Evolutionary conservation across 2,329 filamentous ascomycete genomes (phyloP).

Genomic region (Rutstroemia sp.): DNA sequence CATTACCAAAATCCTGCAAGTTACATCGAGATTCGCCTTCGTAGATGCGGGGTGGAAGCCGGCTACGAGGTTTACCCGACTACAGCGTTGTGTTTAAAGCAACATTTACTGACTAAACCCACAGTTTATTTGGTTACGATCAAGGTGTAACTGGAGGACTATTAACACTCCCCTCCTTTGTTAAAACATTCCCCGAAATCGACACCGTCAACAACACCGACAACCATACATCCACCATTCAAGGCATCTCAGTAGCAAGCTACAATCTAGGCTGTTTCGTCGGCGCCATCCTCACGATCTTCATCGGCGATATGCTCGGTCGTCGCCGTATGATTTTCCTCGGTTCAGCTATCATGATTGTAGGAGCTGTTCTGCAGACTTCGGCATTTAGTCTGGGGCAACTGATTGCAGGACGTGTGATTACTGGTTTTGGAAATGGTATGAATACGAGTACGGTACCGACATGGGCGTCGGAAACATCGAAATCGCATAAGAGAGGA

Average conservation of each 20-base stretch:
- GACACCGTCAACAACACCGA: slow-evolving; percentile 7
- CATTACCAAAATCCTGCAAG: neutral
- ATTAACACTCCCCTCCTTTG: slow-evolving; percentile 28
- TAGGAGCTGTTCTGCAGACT: slow-evolving; percentile 24
- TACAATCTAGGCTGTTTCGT: slow-evolving; percentile 42
- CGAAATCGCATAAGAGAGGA: slow-evolving; percentile 9
- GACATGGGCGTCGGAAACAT: slow-evolving; percentile 13
- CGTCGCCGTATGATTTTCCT: slow-evolving; percentile 22
- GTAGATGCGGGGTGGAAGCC: too few relatives aligned
- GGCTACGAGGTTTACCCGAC: neutral
- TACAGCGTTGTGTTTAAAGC: neutral
- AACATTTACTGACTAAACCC: neutral
- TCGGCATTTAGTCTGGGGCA: slow-evolving; percentile 46
- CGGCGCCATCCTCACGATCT: slow-evolving; percentile 31
- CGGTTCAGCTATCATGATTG: slow-evolving; percentile 19
- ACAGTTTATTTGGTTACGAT: slow-evolving; percentile 39
- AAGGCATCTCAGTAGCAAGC: slow-evolving; percentile 6
- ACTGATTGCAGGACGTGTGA: slow-evolving; percentile 56
- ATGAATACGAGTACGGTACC: slow-evolving; percentile 39
- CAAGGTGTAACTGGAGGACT: slow-evolving; percentile 32
- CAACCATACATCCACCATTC: slow-evolving; percentile 4
- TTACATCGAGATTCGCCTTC: neutral
- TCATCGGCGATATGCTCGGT: slow-evolving; percentile 32
- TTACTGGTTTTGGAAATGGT: slow-evolving; percentile 71
- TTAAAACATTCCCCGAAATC: slow-evolving; percentile 8